A percentile compares a stretch with the other conserved stretches of the same genome.
phyloP scores from a whole-genome alignment of 495 filamentous ascomycete genomes.

The Neurospora sp. region DNA sequence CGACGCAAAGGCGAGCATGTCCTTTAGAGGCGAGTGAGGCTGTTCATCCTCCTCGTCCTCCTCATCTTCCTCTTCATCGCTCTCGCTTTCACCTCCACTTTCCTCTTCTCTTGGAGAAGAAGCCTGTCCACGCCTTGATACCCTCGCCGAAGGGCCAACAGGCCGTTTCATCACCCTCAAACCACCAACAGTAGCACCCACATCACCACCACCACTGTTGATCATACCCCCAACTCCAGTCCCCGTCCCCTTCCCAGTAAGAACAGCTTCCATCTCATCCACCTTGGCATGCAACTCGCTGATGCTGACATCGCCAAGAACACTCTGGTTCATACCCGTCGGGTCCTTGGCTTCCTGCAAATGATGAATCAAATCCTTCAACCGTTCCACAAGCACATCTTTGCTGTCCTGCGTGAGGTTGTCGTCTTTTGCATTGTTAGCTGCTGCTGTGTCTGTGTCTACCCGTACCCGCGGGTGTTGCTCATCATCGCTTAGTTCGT shows the following conservation, averaged over 20 bases:
- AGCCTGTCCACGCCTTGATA: background rate
- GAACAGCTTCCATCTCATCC: conserved; percentile 35
- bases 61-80: background rate
- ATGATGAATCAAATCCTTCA: conserved; percentile 34
- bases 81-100: background rate
- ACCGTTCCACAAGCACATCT: conserved; percentile 38
- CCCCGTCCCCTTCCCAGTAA: background rate
- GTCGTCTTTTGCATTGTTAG: conserved; percentile 3
- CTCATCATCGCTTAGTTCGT: conserved; percentile 4
- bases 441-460: conserved; percentile 4
- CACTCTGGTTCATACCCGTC: background rate
- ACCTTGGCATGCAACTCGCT: conserved; percentile 31
- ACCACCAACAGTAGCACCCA: background rate
- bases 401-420: conserved; percentile 32
- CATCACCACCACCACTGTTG: background rate
- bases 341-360: conserved; percentile 13
- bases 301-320: conserved; percentile 9
- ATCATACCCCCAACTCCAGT: background rate
- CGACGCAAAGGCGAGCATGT: background rate
- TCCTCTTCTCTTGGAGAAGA: background rate
- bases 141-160: background rate
- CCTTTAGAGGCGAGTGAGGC: background rate
- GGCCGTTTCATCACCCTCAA: background rate
- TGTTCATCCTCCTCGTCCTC: background rate
- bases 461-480: background rate